Conservation (phyloP, 495 filamentous ascomycete genomes). For the Xylaria flabelliformis region DNA sequence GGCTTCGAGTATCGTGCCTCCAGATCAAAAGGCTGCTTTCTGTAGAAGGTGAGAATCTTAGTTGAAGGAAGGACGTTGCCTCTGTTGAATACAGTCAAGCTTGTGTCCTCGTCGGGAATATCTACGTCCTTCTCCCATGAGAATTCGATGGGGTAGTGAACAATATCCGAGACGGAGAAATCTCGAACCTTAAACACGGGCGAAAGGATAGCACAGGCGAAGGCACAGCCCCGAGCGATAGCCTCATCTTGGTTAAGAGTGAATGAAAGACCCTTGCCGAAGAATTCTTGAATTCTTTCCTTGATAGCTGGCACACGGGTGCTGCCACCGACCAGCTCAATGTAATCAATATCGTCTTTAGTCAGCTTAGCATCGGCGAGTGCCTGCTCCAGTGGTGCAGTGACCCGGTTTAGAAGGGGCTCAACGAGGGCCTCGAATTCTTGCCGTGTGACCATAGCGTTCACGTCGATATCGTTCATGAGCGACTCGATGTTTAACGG, state of each 20-base stretch:
- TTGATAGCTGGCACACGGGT: constrained; percentile 95
- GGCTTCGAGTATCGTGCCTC: constrained; percentile 93
- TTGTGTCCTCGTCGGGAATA: constrained; percentile 98
- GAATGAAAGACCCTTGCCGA: constrained; percentile 90
- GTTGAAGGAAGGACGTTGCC: constrained; percentile 98
- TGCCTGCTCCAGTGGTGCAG: constrained; percentile 82
- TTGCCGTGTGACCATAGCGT: constrained; percentile 87
- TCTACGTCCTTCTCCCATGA: constrained; percentile 99
- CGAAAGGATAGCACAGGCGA: constrained; percentile 97
- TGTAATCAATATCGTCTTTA: constrained; percentile 87
- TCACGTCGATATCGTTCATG: constrained; percentile 97
- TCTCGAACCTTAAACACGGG: constrained; percentile 98
- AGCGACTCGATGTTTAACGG: constrained; percentile 98
- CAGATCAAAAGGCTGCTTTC: constrained; percentile 95
- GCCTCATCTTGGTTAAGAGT: constrained; percentile 99
- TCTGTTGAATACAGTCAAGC: constrained; percentile 95
- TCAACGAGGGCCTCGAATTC: constrained; percentile 90
- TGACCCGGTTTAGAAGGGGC: constrained; percentile 79
- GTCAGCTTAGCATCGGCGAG: constrained; percentile 89
- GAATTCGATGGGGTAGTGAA: constrained; percentile 99
- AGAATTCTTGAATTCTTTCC: constrained; percentile 86
- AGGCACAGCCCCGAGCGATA: constrained; percentile 93
- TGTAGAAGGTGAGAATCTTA: constrained; percentile 99
- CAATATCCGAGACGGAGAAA: constrained; percentile 95
- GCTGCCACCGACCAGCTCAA: constrained; percentile 94